phyloP scores from a whole-genome alignment of 2,329 filamentous ascomycete species.

The Helotiales sp. region DNA sequence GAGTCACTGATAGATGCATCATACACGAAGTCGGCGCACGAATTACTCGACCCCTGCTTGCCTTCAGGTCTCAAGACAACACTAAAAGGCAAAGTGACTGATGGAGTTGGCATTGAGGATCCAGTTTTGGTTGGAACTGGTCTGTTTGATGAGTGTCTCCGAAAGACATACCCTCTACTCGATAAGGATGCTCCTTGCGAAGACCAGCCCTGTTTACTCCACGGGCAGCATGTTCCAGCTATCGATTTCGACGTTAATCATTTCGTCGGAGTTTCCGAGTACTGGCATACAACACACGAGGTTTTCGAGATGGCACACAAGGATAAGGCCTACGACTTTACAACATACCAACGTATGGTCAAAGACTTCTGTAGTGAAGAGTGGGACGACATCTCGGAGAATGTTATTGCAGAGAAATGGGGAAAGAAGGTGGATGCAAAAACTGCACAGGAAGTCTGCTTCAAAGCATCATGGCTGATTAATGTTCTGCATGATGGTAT shows the following conservation, averaged over 20 bases:
- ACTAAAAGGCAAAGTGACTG: slow-evolving; percentile 61
- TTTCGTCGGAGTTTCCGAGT: slow-evolving; percentile 96
- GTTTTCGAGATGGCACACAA: slow-evolving; percentile 78
- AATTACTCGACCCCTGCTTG: slow-evolving; percentile 88
- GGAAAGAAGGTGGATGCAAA: slow-evolving; percentile 72
- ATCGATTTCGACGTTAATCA: slow-evolving; percentile 98
- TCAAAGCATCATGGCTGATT: slow-evolving; percentile 98
- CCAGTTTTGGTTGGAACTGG: slow-evolving; percentile 78
- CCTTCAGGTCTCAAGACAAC: slow-evolving; percentile 75
- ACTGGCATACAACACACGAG: slow-evolving; percentile 97
- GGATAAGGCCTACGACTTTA: slow-evolving; percentile 83
- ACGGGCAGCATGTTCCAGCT: slow-evolving; percentile 88
- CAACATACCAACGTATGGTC: slow-evolving; percentile 84
- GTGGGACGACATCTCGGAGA: slow-evolving; percentile 74
- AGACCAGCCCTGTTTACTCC: slow-evolving; percentile 82
- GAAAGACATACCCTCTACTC: slow-evolving; percentile 78
- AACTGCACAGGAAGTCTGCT: slow-evolving; percentile 85
- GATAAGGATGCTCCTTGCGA: slow-evolving; percentile 85
- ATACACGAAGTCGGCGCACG: slow-evolving; percentile 54
- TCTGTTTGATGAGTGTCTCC: slow-evolving; percentile 80
- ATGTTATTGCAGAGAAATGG: slow-evolving; percentile 66
- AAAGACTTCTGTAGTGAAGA: slow-evolving; percentile 80
- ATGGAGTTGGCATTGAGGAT: slow-evolving; percentile 38
- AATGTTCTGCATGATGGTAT: slow-evolving; percentile 96
- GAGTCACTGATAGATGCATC: slow-evolving; percentile 70